phyloP scores from a whole-genome alignment of 1,284 basidiomycete genomes.

The Phylloporus sp. region DNA sequence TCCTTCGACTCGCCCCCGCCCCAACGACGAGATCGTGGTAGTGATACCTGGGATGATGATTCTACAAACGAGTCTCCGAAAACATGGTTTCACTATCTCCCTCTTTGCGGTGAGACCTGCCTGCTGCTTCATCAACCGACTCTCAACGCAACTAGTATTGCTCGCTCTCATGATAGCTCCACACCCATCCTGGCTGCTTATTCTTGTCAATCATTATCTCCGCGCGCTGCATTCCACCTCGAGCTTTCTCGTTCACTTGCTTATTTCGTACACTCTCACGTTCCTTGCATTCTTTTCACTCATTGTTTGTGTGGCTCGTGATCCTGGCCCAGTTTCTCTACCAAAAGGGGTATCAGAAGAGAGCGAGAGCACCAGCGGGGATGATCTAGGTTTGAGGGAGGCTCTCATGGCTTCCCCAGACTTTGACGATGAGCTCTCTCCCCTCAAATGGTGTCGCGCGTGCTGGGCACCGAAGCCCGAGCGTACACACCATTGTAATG shows the following conservation, averaged over 20 bases:
- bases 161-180: conserved; percentile 69
- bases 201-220: conserved; percentile 73
- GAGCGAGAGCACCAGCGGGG: conserved; percentile 42
- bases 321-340: conserved; percentile 71
- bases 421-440: conserved; percentile 58
- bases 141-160: conserved; percentile 52
- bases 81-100: conserved; percentile 66
- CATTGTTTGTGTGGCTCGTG: conserved; percentile 72
- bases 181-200: conserved; percentile 73
- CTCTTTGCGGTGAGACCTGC: conserved; percentile 55
- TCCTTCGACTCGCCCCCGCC: conserved; percentile 36
- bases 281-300: conserved; percentile 76
- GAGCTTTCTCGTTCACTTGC: conserved; percentile 61
- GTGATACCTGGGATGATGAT: conserved; percentile 27
- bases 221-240: conserved; percentile 56
- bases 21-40: conserved; percentile 16
- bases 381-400: conserved; percentile 64
- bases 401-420: conserved; percentile 60
- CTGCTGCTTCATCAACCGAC: neutral
- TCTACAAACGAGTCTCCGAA: conserved; percentile 46
- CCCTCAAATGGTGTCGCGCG: conserved; percentile 76
- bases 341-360: conserved; percentile 41
- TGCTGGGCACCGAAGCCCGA: conserved; percentile 85
- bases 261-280: conserved; percentile 65
- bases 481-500: conserved; percentile 82